phyloP scores from a whole-genome alignment of 2,329 filamentous ascomycete genomes.

The Arthrobotrys pseudoclavata region DNA sequence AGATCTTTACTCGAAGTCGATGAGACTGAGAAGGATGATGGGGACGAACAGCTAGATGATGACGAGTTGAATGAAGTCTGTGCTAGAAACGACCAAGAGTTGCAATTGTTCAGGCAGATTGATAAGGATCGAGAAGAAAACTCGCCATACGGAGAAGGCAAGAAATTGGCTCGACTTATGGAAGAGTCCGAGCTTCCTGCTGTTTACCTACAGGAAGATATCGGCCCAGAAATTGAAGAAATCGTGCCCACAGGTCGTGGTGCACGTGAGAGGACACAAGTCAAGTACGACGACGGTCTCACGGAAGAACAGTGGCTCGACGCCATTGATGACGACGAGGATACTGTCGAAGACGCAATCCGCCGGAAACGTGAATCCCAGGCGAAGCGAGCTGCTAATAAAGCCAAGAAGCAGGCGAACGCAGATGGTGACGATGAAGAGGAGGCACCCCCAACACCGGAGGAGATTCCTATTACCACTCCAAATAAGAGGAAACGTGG shows the following conservation, averaged over 20 bases:
- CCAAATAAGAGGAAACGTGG: conserved; percentile 84
- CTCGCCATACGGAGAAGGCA: conserved; percentile 78
- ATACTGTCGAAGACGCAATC: conserved; percentile 91
- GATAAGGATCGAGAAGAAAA: conserved; percentile 80
- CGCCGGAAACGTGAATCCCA: conserved; percentile 88
- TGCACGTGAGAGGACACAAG: conserved; percentile 91
- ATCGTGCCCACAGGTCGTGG: conserved; percentile 79
- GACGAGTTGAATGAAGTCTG: conserved; percentile 96
- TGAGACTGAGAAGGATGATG: conserved; percentile 78
- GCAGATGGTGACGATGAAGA: conserved; percentile 74
- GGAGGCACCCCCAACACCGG: conserved; percentile 81
- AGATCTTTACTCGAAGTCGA: conserved; percentile 89
- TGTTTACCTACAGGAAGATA: conserved; percentile 89
- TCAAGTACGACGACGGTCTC: conserved; percentile 95
- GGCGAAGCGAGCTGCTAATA: conserved; percentile 82
- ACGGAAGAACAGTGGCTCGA: conserved; percentile 99
- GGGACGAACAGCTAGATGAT: conserved; percentile 98
- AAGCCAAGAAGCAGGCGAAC: conserved; percentile 72
- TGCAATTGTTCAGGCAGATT: conserved; percentile 82
- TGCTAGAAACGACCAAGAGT: conserved; percentile 85
- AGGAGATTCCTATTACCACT: conserved; percentile 66
- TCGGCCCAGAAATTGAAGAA: conserved; percentile 83
- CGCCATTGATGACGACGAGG: conserved; percentile 96
- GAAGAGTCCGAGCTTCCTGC: conserved; percentile 89
- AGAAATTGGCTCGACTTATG: conserved; percentile 82